A percentile compares a stretch with the other conserved stretches of the same genome.
Evolutionary conservation across 2,329 filamentous ascomycete species (phyloP).

Genomic region (Penicillium aurantiogriseum): DNA sequence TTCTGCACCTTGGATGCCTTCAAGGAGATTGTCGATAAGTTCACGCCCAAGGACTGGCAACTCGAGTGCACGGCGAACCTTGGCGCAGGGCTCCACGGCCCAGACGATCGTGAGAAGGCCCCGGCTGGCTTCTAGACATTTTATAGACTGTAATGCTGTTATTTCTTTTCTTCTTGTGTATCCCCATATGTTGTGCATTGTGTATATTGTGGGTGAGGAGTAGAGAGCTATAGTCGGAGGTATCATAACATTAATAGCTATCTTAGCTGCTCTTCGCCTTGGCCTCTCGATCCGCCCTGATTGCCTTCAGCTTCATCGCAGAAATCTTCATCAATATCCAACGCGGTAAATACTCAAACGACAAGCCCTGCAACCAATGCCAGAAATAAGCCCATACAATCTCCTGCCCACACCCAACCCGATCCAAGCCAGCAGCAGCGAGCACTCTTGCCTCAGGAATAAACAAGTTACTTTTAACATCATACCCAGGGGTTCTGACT

Average conservation of each 20-base stretch:
- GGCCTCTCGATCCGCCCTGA: slow-evolving; percentile 10
- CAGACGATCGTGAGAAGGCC: slow-evolving; percentile 37
- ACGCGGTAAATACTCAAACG: slow-evolving; percentile 19
- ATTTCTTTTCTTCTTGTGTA: background rate
- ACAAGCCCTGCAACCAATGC: slow-evolving; percentile 31
- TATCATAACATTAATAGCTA: background rate
- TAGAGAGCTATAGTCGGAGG: too few relatives aligned
- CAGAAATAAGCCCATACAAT: slow-evolving; percentile 34
- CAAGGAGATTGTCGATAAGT: slow-evolving; percentile 88
- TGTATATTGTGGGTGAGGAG: background rate
- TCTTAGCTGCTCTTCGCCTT: slow-evolving; percentile 11
- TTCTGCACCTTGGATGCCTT: slow-evolving; percentile 93
- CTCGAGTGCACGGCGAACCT: slow-evolving; percentile 59
- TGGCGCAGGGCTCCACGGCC: slow-evolving; percentile 53
- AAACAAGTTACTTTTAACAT: slow-evolving; percentile 24
- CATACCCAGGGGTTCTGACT: slow-evolving; percentile 30
- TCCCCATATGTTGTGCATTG: background rate
- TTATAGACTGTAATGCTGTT: slow-evolving; percentile 6
- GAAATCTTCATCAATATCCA: slow-evolving; percentile 17
- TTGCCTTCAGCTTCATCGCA: slow-evolving; percentile 7
- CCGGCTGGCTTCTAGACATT: slow-evolving; percentile 38
- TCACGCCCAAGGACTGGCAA: slow-evolving; percentile 78
- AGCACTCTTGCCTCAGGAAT: slow-evolving; percentile 30
- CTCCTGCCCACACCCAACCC: slow-evolving; percentile 35
- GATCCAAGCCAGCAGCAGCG: slow-evolving; percentile 34